Percentiles rank a stretch among this genome's conserved stretches.
phyloP scores from a whole-genome alignment of 352 stramenopile species.

The Plasmopara muralis region DNA sequence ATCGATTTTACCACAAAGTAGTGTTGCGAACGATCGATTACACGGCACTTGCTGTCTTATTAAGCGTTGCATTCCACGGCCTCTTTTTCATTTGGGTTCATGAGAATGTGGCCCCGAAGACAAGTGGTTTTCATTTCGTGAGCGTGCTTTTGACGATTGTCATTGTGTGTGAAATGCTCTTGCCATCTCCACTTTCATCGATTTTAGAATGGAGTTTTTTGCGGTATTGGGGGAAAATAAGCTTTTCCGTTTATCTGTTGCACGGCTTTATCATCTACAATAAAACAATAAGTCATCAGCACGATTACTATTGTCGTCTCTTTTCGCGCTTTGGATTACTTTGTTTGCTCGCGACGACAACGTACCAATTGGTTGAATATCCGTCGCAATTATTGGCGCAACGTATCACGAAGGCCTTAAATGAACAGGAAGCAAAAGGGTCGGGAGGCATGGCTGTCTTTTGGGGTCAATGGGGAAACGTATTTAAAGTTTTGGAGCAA shows the following conservation, averaged over 20 bases:
- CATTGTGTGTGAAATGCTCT: constrained; percentile 34
- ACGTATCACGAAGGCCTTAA: constrained; percentile 29
- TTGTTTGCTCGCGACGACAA: constrained; percentile 23
- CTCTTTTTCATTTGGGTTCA: constrained; percentile 42
- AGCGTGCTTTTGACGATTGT: constrained; percentile 25
- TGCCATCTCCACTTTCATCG: constrained; percentile 26
- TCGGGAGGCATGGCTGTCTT: background rate
- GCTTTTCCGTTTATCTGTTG: constrained; percentile 45
- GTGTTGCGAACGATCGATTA: constrained; percentile 20
- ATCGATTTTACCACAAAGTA: constrained; percentile 15
- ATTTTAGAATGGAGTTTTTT: constrained; percentile 42
- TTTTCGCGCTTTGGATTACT: constrained; percentile 30
- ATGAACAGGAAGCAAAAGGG: constrained; percentile 22
- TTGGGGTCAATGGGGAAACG: background rate
- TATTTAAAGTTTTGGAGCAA: background rate
- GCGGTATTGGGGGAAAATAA: constrained; percentile 37
- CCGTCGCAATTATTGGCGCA: constrained; percentile 40
- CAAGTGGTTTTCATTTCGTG: constrained; percentile 26
- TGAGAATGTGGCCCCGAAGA: constrained; percentile 18
- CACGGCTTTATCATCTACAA: constrained; percentile 38
- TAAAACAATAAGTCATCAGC: constrained; percentile 15
- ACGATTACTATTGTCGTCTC: constrained; percentile 31
- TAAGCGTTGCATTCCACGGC: constrained; percentile 30
- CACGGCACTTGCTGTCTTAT: constrained; percentile 14
- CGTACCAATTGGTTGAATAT: constrained; percentile 43